Percentiles rank a stretch among this genome's conserved stretches.
phyloP scores from a whole-genome alignment of 805 yeast genomes.

The Yamadazyma nakazawae region DNA sequence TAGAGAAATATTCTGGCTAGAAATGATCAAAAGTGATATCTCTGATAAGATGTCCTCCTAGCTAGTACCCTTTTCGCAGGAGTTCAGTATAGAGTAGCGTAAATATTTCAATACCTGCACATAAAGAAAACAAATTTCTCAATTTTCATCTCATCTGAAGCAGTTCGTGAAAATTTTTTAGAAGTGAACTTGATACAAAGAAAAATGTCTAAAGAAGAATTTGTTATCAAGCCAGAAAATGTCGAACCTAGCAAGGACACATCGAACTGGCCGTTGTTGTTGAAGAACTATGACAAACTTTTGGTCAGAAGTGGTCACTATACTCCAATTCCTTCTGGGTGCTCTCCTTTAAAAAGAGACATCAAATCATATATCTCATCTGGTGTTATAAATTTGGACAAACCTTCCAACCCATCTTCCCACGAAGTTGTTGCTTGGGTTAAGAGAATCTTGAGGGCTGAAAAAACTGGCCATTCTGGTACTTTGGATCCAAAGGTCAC shows the following conservation, averaged over 20 bases:
- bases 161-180: constrained; percentile 10
- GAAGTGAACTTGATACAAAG: not conserved
- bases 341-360: constrained; percentile 93
- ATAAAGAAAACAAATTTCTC: not conserved
- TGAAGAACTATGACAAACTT: constrained; percentile 91
- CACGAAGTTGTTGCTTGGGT: constrained; percentile 99
- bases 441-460: constrained; percentile 90
- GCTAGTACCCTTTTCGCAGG: not conserved
- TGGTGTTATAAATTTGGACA: constrained; percentile 96
- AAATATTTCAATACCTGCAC: constrained; percentile 2
- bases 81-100: not conserved
- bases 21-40: constrained; percentile 31
- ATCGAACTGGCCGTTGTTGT: constrained; percentile 90
- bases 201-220: constrained; percentile 43
- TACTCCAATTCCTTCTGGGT: constrained; percentile 95
- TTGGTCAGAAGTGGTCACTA: constrained; percentile 95
- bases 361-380: constrained; percentile 83
- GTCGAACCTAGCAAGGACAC: constrained; percentile 79
- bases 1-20: constrained; percentile 42
- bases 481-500: constrained; percentile 98
- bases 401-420: constrained; percentile 97
- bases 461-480: constrained; percentile 99
- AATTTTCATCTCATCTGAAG: constrained; percentile 9
- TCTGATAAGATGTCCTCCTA: constrained; percentile 16
- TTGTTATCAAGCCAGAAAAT: constrained; percentile 84